Evolutionary conservation across 1,139 yeast genomes (phyloP).

Genomic region (Hyphopichia fennica): DNA sequence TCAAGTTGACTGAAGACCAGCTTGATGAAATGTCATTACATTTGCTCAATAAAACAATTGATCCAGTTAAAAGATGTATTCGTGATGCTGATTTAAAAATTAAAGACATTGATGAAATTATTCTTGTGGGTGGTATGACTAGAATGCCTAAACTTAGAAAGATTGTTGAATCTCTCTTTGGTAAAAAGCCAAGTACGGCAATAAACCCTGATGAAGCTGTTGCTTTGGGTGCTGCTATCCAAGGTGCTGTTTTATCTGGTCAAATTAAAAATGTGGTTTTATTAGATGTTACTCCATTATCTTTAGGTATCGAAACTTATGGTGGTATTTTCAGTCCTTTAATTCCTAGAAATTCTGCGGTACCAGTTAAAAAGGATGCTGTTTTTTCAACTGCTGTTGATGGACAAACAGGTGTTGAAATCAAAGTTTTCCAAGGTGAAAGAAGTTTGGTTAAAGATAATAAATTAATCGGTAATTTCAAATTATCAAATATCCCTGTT

Average conservation of each 20-base stretch:
- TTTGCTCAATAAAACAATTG: constrained; percentile 60
- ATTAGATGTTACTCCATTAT: constrained; percentile 75
- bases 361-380: constrained; percentile 72
- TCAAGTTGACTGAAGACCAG: constrained; percentile 59
- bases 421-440: constrained; percentile 79
- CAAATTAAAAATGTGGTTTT: constrained; percentile 68
- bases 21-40: constrained; percentile 62
- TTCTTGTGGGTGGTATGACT: constrained; percentile 84
- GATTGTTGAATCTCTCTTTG: constrained; percentile 57
- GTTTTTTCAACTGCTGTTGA: constrained; percentile 83
- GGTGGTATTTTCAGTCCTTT: constrained; percentile 80
- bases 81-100: constrained; percentile 67
- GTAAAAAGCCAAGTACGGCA: constrained; percentile 58
- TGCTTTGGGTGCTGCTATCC: constrained; percentile 83
- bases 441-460: constrained; percentile 72
- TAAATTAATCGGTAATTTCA: constrained; percentile 70
- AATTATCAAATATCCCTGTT: constrained; percentile 64
- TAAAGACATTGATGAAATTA: constrained; percentile 66
- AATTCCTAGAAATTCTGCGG: constrained; percentile 73
- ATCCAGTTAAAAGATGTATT: constrained; percentile 66
- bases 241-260: constrained; percentile 76
- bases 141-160: constrained; percentile 74
- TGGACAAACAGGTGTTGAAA: constrained; percentile 78
- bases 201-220: constrained; percentile 87
- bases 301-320: constrained; percentile 78